Evolutionary conservation across 805 yeast genomes (phyloP).

Genomic region (Kregervanrija fluxuum): DNA sequence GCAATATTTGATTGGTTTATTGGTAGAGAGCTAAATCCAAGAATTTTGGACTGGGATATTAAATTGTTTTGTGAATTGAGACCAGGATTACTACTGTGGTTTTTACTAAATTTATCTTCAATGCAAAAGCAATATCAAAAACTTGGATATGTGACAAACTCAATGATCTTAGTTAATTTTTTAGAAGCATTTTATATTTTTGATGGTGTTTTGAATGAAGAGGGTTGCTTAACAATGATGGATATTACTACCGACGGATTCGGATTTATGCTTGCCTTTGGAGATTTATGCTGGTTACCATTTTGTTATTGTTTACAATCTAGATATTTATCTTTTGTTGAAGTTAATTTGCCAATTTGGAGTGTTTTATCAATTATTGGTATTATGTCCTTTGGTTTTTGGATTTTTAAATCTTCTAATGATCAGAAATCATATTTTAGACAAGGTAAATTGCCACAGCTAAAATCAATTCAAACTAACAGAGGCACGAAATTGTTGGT

Average conservation of each 20-base stretch:
- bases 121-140: slow-evolving; percentile 70
- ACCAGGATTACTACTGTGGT: slow-evolving; percentile 90
- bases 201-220: slow-evolving; percentile 90
- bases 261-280: slow-evolving; percentile 93
- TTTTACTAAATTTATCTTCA: slow-evolving; percentile 68
- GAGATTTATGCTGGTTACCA: slow-evolving; percentile 89
- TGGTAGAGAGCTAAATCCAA: slow-evolving; percentile 92
- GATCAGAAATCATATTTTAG: slow-evolving; percentile 79
- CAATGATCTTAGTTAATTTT: slow-evolving; percentile 59
- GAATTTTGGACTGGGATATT: slow-evolving; percentile 79
- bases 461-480: slow-evolving; percentile 63
- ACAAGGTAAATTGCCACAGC: slow-evolving; percentile 62
- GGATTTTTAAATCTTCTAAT: slow-evolving; percentile 79
- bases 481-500: slow-evolving; percentile 74
- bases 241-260: slow-evolving; percentile 95
- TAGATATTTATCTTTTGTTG: slow-evolving; percentile 65
- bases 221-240: slow-evolving; percentile 87
- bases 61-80: slow-evolving; percentile 89
- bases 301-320: slow-evolving; percentile 85
- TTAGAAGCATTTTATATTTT: slow-evolving; percentile 78
- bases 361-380: slow-evolving; percentile 34
- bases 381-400: slow-evolving; percentile 53
- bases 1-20: slow-evolving; percentile 88
- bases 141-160: slow-evolving; percentile 46
- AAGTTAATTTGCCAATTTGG: slow-evolving; percentile 43